A percentile compares a stretch with the other conserved stretches of the same genome.
Conservation (phyloP, 495 filamentous ascomycete species). For the Jackrogersella multiformis region DNA sequence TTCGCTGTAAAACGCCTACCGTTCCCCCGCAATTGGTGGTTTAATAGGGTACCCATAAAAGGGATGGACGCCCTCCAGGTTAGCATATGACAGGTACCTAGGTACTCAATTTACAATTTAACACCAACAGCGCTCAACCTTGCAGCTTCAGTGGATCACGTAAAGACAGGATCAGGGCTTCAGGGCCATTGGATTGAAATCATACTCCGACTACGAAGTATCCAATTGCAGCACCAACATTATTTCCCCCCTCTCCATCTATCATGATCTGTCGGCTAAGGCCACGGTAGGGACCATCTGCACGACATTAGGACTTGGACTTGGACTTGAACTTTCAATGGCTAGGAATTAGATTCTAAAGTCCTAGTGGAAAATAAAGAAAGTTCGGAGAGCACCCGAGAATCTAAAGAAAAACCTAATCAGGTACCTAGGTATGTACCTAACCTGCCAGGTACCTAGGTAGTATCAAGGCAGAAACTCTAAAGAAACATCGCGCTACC, state of each 20-base stretch:
- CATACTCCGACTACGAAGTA: no score
- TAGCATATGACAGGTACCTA: no score
- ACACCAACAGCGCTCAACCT: no score
- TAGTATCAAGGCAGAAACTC: no score
- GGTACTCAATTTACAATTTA: no score
- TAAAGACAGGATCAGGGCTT: no score
- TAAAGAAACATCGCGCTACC: not conserved
- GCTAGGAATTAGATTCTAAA: not conserved
- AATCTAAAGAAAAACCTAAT: no score
- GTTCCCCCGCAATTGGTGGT: constrained; percentile 32
- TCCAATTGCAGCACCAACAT: constrained; percentile 20
- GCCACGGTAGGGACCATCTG: constrained; percentile 22
- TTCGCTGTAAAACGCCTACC: not conserved
- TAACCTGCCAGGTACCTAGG: no score
- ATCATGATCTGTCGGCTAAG: constrained; percentile 17
- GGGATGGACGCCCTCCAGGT: no score
- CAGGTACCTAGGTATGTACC: no score
- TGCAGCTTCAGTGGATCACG: no score
- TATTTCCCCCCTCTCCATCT: not conserved
- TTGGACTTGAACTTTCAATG: no score
- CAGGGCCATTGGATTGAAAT: not conserved
- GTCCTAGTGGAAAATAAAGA: not conserved
- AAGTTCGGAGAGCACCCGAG: not conserved
- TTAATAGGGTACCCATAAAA: constrained; percentile 19
- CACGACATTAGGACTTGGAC: constrained; percentile 19